Evolutionary conservation across 1,139 yeast species (phyloP).

Genomic region (Debaryomyces subglobosus): DNA sequence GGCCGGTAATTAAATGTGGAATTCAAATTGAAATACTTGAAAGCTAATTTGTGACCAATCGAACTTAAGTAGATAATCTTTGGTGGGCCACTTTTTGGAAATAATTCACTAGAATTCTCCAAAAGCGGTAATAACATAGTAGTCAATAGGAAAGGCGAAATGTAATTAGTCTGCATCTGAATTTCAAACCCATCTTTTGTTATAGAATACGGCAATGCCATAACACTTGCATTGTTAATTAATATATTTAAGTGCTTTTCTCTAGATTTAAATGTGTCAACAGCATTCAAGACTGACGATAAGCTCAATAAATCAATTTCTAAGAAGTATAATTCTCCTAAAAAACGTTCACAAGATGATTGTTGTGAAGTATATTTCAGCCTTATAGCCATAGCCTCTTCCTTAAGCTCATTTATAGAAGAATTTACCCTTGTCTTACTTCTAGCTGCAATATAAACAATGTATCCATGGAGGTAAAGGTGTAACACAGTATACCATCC

Average conservation of each 20-base stretch:
- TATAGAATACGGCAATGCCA: slow-evolving; percentile 68
- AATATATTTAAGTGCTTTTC: slow-evolving; percentile 64
- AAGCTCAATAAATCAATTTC: slow-evolving; percentile 67
- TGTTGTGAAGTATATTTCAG: slow-evolving; percentile 14
- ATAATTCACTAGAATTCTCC: slow-evolving; percentile 34
- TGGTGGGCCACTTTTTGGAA: slow-evolving; percentile 42
- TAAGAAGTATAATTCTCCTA: slow-evolving; percentile 63
- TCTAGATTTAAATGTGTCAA: slow-evolving; percentile 44
- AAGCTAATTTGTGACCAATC: slow-evolving; percentile 64
- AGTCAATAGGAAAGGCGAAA: slow-evolving; percentile 75
- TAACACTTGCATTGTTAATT: slow-evolving; percentile 80
- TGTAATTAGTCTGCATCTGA: slow-evolving; percentile 77
- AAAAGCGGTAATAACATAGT: slow-evolving; percentile 61
- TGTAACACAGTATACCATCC: slow-evolving; percentile 48
- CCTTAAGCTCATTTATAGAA: slow-evolving; percentile 39
- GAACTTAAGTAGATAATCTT: slow-evolving; percentile 72
- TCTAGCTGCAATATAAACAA: slow-evolving; percentile 47
- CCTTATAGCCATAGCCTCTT: slow-evolving; percentile 23
- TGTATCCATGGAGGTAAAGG: slow-evolving; percentile 46
- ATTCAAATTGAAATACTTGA: slow-evolving; percentile 52
- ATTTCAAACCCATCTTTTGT: slow-evolving; percentile 79
- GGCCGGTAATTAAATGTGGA: slow-evolving; percentile 63
- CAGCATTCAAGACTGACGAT: slow-evolving; percentile 60
- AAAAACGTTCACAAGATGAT: slow-evolving; percentile 22
- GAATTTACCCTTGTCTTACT: slow-evolving; percentile 36